Evolutionary conservation across 2,329 filamentous ascomycete species (phyloP), one percentile per base, ranked within the genome.

Genomic region (Diaporthe citrichinensis): DNA sequence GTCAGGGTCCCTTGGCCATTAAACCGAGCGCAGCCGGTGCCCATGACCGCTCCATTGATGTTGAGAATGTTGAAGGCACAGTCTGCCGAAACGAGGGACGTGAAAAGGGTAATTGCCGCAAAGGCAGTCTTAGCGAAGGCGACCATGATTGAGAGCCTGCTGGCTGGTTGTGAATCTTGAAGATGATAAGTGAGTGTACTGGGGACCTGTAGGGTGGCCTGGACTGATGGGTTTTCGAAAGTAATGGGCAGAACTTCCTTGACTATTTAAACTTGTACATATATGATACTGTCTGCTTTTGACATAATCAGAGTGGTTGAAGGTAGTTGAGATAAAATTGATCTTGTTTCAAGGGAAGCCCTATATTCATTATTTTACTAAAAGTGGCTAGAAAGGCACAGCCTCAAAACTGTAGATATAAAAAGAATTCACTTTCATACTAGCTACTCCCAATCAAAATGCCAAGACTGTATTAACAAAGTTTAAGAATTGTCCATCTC

Each of bases 111-210:
- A 62, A 62, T 28, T 44, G n/a, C 58, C n/a, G 58, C 58, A 10
- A 62, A 44, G 36, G 58, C 58, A 44, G 36, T 62, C 58, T 44
- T 62, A 10, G 36, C 36, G 58, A 62, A 44, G 58, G n/a, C 4
- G 23, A 62, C 58, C 58, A 62, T 62, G 58, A 44, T 44, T 62
- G 58, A 62, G 36, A 61, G 34, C 8, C 41, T 62, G 36, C n/a
- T 44, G 58, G 12, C 44, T 17, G n/a, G 36, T 62, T 62, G 58
- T 41, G n/a, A 41, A 20, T 10, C 1, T 62, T 9, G 34, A 61
- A 39, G 34, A 41, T 61, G 23, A 39, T 15, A 25, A 61, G 34
- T 28, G 8, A 41, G 4, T 44, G 58, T 62, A 31, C 25, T 55
- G 53, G 12, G n/a, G 14, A 17, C 20, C 25, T 14, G 25, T 55